Evolutionary conservation across 345 rosid genomes (phyloP).

Genomic region (Melastoma malabathricum): DNA sequence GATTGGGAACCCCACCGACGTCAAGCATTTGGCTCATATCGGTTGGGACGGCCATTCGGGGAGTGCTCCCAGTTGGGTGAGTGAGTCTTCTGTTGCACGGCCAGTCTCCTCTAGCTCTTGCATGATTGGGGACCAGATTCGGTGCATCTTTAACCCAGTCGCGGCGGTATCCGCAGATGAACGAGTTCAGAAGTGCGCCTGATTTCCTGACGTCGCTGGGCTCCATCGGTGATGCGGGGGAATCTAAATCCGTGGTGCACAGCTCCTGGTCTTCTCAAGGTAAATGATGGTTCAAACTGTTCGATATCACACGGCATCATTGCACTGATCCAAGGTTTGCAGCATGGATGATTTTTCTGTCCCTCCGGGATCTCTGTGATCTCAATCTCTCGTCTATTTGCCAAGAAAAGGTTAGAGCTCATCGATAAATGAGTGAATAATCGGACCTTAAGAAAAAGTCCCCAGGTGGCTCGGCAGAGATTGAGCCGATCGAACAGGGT

Average conservation of each 20-base stretch:
- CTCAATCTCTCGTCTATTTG: no score
- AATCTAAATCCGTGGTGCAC: constrained; percentile 31
- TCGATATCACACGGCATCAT: no score
- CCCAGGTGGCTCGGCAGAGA: no score
- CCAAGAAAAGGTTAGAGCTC: no score
- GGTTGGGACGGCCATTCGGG: constrained; percentile 79
- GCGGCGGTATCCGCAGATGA: constrained; percentile 43
- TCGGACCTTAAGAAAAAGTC: no score
- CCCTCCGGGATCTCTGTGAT: no score
- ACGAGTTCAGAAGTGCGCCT: constrained; percentile 54
- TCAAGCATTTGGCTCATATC: constrained; percentile 85
- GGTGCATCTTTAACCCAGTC: no score
- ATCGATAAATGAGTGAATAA: no score
- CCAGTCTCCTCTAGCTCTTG: neutral
- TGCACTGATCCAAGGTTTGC: no score
- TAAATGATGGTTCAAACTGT: neutral
- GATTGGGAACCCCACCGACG: constrained; percentile 93
- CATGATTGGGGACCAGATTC: neutral
- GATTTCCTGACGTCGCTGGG: constrained; percentile 50
- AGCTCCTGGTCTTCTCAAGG: constrained; percentile 75
- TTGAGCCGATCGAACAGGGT: no score
- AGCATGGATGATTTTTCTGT: no score
- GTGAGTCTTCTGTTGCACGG: constrained; percentile 16
- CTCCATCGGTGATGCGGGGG: constrained; percentile 27
- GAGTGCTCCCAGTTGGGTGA: constrained; percentile 76